A percentile compares a stretch with the other conserved stretches of the same genome.
phyloP scores from a whole-genome alignment of 306 rosid species.

The Rosa lucieae region DNA sequence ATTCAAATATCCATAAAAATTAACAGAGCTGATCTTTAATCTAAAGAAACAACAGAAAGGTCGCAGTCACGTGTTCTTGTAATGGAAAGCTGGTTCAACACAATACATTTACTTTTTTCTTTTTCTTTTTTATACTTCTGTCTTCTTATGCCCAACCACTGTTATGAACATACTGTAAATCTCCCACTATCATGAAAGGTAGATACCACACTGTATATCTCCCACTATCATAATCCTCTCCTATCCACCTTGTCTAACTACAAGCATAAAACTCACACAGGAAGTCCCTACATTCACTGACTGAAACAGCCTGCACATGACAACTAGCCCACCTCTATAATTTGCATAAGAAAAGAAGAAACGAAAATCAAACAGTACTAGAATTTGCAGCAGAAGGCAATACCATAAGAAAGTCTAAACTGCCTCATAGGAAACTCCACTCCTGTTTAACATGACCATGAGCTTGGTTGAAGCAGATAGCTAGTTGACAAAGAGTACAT shows the following conservation, averaged over 20 bases:
- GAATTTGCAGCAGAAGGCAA: background rate
- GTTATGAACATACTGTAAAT: background rate
- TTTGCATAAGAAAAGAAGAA: background rate
- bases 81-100: constrained; percentile 8
- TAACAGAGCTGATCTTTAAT: background rate
- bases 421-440: background rate
- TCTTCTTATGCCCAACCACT: background rate
- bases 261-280: background rate
- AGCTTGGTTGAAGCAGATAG: constrained; percentile 1
- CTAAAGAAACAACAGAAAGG: constrained; percentile 1
- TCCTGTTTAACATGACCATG: background rate
- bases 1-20: background rate
- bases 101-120: background rate
- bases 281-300: background rate
- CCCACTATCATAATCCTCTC: constrained; percentile 3
- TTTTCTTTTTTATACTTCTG: background rate
- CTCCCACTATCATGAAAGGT: constrained; percentile 4
- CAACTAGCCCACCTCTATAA: background rate
- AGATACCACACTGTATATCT: background rate
- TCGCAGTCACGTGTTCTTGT: background rate
- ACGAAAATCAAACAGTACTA: background rate
- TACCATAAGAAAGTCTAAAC: background rate
- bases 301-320: background rate
- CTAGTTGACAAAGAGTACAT: background rate
- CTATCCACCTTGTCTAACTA: background rate